Percentiles rank a stretch among this genome's conserved stretches.
phyloP scores from a whole-genome alignment of 768 basidiomycete genomes.

The Podaxis sp. region DNA sequence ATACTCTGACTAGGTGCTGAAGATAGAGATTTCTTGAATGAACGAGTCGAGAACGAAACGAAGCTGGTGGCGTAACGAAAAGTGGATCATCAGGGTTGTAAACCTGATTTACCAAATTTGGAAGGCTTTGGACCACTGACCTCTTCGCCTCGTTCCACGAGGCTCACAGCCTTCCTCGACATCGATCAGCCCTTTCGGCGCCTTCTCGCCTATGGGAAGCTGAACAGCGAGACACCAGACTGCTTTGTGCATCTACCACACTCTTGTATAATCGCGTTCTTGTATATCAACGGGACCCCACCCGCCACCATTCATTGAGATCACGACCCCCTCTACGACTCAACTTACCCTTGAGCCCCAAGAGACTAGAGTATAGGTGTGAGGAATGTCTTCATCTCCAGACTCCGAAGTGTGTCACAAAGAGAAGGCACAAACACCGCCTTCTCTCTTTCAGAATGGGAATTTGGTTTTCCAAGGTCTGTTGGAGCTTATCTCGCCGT shows the following conservation, averaged over 20 bases:
- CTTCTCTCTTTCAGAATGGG: constrained; percentile 63
- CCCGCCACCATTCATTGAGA: neutral
- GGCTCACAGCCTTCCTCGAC: neutral
- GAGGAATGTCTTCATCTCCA: constrained; percentile 9
- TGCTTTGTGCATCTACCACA: neutral
- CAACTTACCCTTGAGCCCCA: neutral
- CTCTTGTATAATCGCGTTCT: neutral
- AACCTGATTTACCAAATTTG: constrained; percentile 9
- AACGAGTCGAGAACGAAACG: neutral
- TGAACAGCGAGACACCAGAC: neutral
- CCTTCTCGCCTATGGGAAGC: neutral
- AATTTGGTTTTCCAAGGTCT: constrained; percentile 60
- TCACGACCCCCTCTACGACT: neutral
- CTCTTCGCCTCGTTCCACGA: constrained; percentile 6
- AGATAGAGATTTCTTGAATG: neutral
- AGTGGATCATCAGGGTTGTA: neutral
- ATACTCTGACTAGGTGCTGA: neutral
- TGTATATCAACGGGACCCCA: neutral
- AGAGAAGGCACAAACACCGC: constrained; percentile 39
- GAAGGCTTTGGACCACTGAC: constrained; percentile 5
- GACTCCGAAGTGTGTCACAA: constrained; percentile 32
- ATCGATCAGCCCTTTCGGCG: neutral
- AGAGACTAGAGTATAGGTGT: neutral
- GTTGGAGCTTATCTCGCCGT: constrained; percentile 15
- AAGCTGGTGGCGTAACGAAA: neutral